Conservation (phyloP, 768 basidiomycete species). For the Cytidiella melzeri region DNA sequence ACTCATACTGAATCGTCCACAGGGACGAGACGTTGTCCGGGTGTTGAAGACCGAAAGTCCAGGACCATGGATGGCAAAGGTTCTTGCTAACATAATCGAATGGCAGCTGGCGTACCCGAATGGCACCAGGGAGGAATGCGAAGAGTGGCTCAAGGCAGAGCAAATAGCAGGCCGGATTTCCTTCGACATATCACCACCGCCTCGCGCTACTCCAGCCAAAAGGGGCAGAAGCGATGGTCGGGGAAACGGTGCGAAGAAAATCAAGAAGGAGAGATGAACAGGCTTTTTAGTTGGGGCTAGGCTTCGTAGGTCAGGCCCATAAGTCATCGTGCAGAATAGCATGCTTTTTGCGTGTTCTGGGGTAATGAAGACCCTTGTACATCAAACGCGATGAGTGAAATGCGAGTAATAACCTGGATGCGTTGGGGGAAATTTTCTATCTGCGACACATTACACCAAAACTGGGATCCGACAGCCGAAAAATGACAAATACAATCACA, state of each 20-base stretch:
- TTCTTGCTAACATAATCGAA: conserved; percentile 60
- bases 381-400: too few species aligned
- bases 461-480: too few species aligned
- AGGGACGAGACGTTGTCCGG: conserved; percentile 68
- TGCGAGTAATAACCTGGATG: too few species aligned
- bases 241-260: conserved; percentile 23
- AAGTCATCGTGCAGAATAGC: too few species aligned
- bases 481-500: too few species aligned
- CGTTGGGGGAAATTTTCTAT: too few species aligned
- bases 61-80: conserved; percentile 65
- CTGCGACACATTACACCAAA: too few species aligned
- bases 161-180: conserved; percentile 40
- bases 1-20: conserved; percentile 1
- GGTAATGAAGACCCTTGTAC: too few species aligned
- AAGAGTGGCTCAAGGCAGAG: conserved; percentile 60
- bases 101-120: conserved; percentile 84
- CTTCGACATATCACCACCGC: conserved; percentile 12
- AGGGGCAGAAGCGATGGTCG: conserved; percentile 15
- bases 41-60: conserved; percentile 48
- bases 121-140: conserved; percentile 60
- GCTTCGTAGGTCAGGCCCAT: too few species aligned
- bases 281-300: too few species aligned
- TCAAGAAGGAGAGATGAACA: too few species aligned
- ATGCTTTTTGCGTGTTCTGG: too few species aligned
- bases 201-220: conserved; percentile 22